phyloP scores from a whole-genome alignment of 2,329 filamentous ascomycete species.

The Huntiella moniliformis region DNA sequence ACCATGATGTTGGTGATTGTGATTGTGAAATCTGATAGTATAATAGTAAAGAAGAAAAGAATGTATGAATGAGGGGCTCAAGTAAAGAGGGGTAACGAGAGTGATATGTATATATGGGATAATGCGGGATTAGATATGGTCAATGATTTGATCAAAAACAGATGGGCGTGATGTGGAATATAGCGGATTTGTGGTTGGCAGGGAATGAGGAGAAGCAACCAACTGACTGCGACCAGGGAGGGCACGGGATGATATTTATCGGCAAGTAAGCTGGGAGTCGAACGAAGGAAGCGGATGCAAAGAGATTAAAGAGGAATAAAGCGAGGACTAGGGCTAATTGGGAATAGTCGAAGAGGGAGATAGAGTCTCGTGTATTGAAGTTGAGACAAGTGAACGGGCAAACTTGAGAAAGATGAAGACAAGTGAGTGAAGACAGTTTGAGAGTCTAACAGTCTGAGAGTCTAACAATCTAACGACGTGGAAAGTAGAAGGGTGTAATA shows the following conservation, averaged over 20 bases:
- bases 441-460: too few relatives aligned
- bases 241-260: too few relatives aligned
- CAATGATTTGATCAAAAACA: too few relatives aligned
- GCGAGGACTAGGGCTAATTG: neutral
- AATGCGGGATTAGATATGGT: too few relatives aligned
- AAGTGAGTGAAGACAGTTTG: neutral
- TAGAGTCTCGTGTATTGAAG: neutral
- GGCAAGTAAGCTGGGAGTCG: too few relatives aligned
- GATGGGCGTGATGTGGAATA: too few relatives aligned
- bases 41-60: neutral
- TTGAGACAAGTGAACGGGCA: neutral
- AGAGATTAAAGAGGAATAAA: neutral
- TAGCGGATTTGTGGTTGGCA: too few relatives aligned
- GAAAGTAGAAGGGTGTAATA: too few relatives aligned
- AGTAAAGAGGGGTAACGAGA: neutral
- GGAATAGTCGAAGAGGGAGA: neutral
- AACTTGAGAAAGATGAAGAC: neutral
- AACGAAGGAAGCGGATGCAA: too few relatives aligned
- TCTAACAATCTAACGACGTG: too few relatives aligned
- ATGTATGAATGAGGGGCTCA: neutral
- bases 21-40: neutral
- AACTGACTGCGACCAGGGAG: too few relatives aligned
- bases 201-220: too few relatives aligned
- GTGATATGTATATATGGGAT: neutral
- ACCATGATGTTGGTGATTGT: slow-evolving; percentile 12